phyloP scores from a whole-genome alignment of 352 stramenopile genomes.

The Globisporangium canariense region DNA sequence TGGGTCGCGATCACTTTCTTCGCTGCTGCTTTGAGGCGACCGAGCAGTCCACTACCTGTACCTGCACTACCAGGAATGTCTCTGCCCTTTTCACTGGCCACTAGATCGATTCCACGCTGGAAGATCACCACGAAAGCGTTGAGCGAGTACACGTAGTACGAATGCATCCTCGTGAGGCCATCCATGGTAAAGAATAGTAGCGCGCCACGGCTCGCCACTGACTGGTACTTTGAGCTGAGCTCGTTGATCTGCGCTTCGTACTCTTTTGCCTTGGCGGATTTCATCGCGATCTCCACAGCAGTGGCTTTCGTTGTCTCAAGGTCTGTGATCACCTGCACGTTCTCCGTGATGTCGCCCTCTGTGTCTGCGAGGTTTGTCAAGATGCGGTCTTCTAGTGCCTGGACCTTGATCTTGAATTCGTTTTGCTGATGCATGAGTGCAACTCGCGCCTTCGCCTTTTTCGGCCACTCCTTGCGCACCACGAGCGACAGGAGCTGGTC shows the following conservation, averaged over 20 bases:
- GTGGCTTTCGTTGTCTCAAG: slow-evolving; percentile 93
- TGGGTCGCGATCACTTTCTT: slow-evolving; percentile 84
- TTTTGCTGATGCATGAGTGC: slow-evolving; percentile 88
- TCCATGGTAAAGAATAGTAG: slow-evolving; percentile 96
- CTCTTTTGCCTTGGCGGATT: slow-evolving; percentile 71
- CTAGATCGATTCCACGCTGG: slow-evolving; percentile 92
- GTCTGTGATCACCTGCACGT: slow-evolving; percentile 94
- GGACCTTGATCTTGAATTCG: slow-evolving; percentile 87
- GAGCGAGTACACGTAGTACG: slow-evolving; percentile 95
- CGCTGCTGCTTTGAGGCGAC: slow-evolving; percentile 72
- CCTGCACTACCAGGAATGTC: slow-evolving; percentile 18
- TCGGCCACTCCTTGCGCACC: slow-evolving; percentile 88
- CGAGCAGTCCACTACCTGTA: slow-evolving; percentile 35
- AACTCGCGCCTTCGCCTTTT: slow-evolving; percentile 74
- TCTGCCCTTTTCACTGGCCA: slow-evolving; percentile 41
- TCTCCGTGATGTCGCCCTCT: slow-evolving; percentile 90
- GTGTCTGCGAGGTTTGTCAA: slow-evolving; percentile 77
- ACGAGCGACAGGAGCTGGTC: slow-evolving; percentile 88
- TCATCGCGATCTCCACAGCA: slow-evolving; percentile 76
- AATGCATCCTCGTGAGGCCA: slow-evolving; percentile 89
- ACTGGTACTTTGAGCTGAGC: slow-evolving; percentile 91
- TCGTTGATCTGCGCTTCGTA: slow-evolving; percentile 80
- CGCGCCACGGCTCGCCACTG: slow-evolving; percentile 88
- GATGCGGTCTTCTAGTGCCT: slow-evolving; percentile 89
- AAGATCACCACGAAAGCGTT: slow-evolving; percentile 95